These are phyloP conservation scores for Nicotiana noctiflora DNA, from an alignment of 257 asterid genomes.

Conservation along the genomic window DNA sequence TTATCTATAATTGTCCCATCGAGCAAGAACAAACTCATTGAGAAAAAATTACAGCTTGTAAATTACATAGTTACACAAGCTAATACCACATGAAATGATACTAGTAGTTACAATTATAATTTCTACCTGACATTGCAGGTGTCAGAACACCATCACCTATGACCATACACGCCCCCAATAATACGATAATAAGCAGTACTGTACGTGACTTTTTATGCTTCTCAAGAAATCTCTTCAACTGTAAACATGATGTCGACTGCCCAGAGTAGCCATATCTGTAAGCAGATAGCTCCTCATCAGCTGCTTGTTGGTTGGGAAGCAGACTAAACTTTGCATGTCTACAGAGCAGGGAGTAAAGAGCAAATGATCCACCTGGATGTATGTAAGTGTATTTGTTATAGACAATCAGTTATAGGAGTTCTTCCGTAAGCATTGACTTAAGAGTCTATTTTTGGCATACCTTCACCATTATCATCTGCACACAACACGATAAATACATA, in stretches of 20 bases:
- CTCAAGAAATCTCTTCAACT: slow-evolving; percentile 27
- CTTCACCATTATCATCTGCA: slow-evolving; percentile 39
- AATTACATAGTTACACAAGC: neutral
- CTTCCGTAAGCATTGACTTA: neutral
- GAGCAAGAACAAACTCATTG: neutral
- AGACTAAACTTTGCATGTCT: slow-evolving; percentile 38
- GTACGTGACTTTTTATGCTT: slow-evolving; percentile 23
- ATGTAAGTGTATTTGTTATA: neutral
- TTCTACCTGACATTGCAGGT: slow-evolving; percentile 39
- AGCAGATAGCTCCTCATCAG: slow-evolving; percentile 31
- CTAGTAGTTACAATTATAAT: neutral
- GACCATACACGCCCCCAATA: slow-evolving; percentile 39
- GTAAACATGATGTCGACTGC: slow-evolving; percentile 4
- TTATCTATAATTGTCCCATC: neutral
- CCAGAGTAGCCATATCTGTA: slow-evolving; percentile 21
- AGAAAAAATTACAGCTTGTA: neutral
- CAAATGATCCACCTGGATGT: slow-evolving; percentile 39
- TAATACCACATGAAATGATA: neutral
- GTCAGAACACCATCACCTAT: slow-evolving; percentile 42
- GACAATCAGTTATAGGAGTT: neutral
- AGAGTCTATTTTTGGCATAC: slow-evolving; percentile 14
- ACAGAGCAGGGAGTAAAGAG: slow-evolving; percentile 38
- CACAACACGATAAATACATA: slow-evolving; percentile 24
- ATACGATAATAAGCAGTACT: slow-evolving; percentile 27
- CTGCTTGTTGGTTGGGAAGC: slow-evolving; percentile 35